Evolutionary conservation across 768 basidiomycete species (phyloP), one percentile per base, ranked within the genome.

Genomic region (Tricholoma bakamatsutake): DNA sequence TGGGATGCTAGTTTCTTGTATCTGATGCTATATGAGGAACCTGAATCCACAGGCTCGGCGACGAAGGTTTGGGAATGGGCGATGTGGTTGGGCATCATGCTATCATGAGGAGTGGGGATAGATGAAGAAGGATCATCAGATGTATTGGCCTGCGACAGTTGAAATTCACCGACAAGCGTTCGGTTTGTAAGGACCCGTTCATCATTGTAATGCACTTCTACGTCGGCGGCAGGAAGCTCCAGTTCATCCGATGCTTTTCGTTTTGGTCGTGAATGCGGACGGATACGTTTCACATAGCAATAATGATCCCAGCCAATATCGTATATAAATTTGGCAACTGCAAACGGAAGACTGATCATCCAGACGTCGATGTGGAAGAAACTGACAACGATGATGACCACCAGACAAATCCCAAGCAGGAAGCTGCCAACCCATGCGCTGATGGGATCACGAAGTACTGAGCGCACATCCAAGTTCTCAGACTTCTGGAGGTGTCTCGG

Each of bases 261-360:
- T 58, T 60, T 53, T 11, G 62, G 62, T 13, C 35, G 40, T 28
- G 60, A 53, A 11, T 50, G 63, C 60, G 49, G 58, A 5, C 60
- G 60, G 8, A 67, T 67, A 12, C 61, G 51, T n/a, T 63, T 69
- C 0, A 59, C 58, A 58, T 66, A 73, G 18, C 77, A 73, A 64
- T 80, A 81, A 61, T 79, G 71, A 64, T 85, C 83, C 81, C 82
- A 80, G 43, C 65, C 64, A 27, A 80, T 42, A 64, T 98, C 93
- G 48, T 85, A 82, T 5, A 80, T 34, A 35, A 94, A 76, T 69
- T 93, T 93, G 52, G 81, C 67, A 0, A 77, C 66, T 0, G 91
- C 93, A 47, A 92, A 92, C 0, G 95, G 92, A 10, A 92, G 77
- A 3, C 83, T 88, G 47, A 96, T 88, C 70, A 79, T 83, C 88